Base-by-base conservation (phyloP, 2,329 filamentous ascomycete genomes). In the Sporothrix schenckii region DNA sequence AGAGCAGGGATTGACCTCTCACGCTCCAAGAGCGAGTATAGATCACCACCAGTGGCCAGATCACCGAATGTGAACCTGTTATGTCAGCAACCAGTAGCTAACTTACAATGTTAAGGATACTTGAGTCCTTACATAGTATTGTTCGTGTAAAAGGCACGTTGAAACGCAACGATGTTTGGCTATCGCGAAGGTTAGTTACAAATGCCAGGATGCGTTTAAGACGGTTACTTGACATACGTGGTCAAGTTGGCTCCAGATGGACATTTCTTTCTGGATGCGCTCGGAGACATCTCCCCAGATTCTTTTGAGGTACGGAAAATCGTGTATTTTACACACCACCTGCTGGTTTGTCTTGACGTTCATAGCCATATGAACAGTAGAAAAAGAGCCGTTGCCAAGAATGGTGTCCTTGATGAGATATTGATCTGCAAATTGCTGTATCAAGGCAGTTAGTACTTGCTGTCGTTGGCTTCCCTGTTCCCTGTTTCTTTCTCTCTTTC, bases 311-410 rank as follows among this genome's bases (percentile, higher is more conserved):
- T 73, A 74, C 44, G 81, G 80, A 2, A 90, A 75, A 68, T 86
- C 81, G 67, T 91, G 80, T 10, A 92, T 78, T 75, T 93, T 92
- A 80, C 91, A 93, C 13, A 89, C 89, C 24, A 92, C 73, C 75
- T 92, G 91, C 69, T 82, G 83, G 50, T 83, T 81, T 0, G 84
- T 86, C 7, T 77, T 77, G 30, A 80, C 77, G 19, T 91, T 83
- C 2, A 84, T 76, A 5, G 85, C 87, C 11, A 89, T 80, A 69
- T 85, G 83, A 3, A 91, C 85, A 54, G 79, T 79, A 10, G 85
- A 86, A 75, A 83, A 83, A 2, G 80, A 82, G 6, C 88, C 88
- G 47, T 78, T 75, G 4, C 88, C 88, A 30, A 90, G 80, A 2
- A 82, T 76, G 11, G 84, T 83, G 53, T 81, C 76, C 0, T 80